Evolutionary conservation across 176 grass and related monocot genomes (phyloP).

Genomic region (Rhynchospora breviuscula): DNA sequence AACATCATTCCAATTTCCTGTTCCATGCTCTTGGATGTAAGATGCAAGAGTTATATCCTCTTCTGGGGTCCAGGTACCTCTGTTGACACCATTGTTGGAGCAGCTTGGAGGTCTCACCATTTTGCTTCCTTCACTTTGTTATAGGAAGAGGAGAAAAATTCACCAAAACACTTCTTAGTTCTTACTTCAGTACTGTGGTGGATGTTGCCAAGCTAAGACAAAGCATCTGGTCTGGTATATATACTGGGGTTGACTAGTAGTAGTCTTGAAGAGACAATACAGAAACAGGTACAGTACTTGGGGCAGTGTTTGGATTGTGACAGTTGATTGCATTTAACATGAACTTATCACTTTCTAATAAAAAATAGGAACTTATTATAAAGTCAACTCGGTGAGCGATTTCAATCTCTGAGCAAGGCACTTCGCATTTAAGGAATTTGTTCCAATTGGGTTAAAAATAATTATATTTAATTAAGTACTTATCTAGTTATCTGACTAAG

Average conservation of each 20-base stretch:
- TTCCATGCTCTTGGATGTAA: conserved; percentile 5
- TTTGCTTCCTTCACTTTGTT: not conserved
- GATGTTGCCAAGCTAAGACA: not conserved
- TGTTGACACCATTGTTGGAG: not conserved
- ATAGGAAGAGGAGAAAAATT: not conserved
- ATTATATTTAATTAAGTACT: not conserved
- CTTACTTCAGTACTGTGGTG: not conserved
- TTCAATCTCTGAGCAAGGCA: not conserved
- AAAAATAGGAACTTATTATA: not conserved
- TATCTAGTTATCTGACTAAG: no score
- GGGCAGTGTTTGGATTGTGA: not conserved
- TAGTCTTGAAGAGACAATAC: not conserved
- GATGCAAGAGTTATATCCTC: conserved; percentile 15
- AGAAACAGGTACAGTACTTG: not conserved
- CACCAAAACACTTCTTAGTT: not conserved
- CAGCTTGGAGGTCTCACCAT: not conserved
- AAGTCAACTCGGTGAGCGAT: conserved; percentile 11
- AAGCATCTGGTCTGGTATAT: not conserved
- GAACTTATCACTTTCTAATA: not conserved
- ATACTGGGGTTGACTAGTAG: conserved; percentile 11
- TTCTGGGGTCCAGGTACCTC: conserved; percentile 5
- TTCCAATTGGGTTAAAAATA: not conserved
- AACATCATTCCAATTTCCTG: conserved; percentile 12
- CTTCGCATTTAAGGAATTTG: not conserved
- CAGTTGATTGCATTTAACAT: conserved; percentile 11